Evolutionary conservation across 257 asterid genomes (phyloP).

Genomic region (Nicotiana paniculata): DNA sequence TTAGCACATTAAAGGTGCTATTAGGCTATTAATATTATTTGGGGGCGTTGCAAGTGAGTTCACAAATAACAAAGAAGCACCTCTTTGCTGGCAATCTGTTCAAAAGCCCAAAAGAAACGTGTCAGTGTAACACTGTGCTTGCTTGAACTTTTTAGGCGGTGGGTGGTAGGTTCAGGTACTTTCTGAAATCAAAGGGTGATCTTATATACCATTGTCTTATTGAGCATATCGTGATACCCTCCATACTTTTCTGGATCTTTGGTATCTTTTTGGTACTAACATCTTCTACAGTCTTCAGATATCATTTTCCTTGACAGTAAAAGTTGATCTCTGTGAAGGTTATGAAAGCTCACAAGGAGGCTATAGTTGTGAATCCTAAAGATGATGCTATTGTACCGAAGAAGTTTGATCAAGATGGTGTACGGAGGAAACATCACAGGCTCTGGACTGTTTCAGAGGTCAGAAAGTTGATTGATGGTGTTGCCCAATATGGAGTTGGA

Average conservation of each 20-base stretch:
- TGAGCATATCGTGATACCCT: not conserved
- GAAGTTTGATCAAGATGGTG: slow-evolving; percentile 30
- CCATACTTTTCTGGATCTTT: not conserved
- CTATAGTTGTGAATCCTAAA: slow-evolving; percentile 19
- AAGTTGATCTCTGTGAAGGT: slow-evolving; percentile 1
- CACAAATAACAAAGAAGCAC: not conserved
- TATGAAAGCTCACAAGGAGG: slow-evolving; percentile 7
- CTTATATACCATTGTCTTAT: not conserved
- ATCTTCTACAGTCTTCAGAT: not conserved
- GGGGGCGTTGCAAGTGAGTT: not conserved
- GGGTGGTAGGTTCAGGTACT: not conserved
- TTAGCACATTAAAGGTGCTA: not conserved
- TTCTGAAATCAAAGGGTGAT: not conserved
- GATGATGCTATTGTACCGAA: slow-evolving; percentile 23
- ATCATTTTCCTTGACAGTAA: not conserved
- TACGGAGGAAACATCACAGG: slow-evolving; percentile 76
- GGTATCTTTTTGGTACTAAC: not conserved
- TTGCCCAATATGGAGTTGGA: slow-evolving; percentile 85
- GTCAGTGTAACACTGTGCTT: not conserved
- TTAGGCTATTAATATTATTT: not conserved
- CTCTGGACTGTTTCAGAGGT: slow-evolving; percentile 89
- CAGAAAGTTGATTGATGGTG: slow-evolving; percentile 74
- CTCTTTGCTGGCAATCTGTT: not conserved
- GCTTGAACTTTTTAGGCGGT: not conserved
- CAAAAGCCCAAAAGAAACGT: not conserved